Conservation (phyloP, 768 basidiomycete genomes). For the Suillus spraguei region DNA sequence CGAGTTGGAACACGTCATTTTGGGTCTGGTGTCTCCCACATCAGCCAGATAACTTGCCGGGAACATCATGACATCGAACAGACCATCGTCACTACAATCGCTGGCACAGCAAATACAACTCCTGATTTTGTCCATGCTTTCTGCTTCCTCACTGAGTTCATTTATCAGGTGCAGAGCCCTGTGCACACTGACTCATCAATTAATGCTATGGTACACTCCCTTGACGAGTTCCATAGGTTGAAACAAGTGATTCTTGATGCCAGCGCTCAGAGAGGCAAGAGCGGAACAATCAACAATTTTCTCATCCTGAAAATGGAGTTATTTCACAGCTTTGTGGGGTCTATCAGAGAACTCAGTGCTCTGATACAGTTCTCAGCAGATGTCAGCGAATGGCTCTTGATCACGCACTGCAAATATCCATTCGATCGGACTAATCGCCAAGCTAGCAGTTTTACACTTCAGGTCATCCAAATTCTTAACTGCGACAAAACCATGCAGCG, state of each 20-base stretch:
- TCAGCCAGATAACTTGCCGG: conserved; percentile 44
- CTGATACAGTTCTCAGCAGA: not conserved
- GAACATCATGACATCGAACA: conserved; percentile 41
- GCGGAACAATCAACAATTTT: not conserved
- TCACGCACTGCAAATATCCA: too few relatives aligned
- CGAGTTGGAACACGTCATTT: conserved; percentile 40
- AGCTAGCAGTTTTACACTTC: too few relatives aligned
- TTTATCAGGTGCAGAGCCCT: conserved; percentile 1
- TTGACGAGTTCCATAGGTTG: not conserved
- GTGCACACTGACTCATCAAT: not conserved
- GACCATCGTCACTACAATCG: conserved; percentile 35
- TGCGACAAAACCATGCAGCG: too few relatives aligned
- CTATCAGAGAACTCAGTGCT: not conserved
- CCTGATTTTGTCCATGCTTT: too few relatives aligned
- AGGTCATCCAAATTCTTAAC: too few relatives aligned
- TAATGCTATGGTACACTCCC: not conserved
- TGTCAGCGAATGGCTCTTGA: not conserved
- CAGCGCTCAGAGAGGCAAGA: not conserved
- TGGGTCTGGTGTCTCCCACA: conserved; percentile 37
- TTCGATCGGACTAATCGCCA: too few relatives aligned
- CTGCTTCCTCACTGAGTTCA: not conserved
- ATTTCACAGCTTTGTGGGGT: not conserved
- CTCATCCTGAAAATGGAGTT: conserved; percentile 2
- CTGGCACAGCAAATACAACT: conserved; percentile 31
- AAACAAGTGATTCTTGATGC: not conserved